Conservation (phyloP, 345 rosid species). For the Fremontodendron californicum region DNA sequence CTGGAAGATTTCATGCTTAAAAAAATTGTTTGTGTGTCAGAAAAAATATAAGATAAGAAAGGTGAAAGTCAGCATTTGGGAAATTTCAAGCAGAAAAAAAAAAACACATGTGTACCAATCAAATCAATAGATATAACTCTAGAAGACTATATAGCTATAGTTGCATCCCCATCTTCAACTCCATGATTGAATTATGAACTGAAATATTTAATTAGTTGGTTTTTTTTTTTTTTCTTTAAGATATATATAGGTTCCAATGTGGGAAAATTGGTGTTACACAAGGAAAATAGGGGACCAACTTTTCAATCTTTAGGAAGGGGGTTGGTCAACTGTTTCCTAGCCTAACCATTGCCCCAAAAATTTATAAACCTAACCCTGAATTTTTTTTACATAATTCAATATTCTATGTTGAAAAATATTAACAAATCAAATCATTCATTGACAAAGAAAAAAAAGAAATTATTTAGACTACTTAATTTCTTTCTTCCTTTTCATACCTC, state of each 20-base stretch:
- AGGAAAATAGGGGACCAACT: neutral
- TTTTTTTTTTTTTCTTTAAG: neutral
- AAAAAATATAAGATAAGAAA: neutral
- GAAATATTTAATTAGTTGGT: neutral
- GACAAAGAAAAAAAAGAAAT: neutral
- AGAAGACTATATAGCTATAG: neutral
- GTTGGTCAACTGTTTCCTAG: conserved; percentile 21
- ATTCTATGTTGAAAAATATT: neutral
- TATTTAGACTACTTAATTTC: no score
- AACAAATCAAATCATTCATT: neutral
- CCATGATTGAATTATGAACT: conserved; percentile 7
- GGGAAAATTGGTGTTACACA: neutral
- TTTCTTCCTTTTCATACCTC: no score
- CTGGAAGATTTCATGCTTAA: conserved; percentile 10
- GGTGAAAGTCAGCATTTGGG: conserved; percentile 12
- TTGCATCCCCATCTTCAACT: conserved; percentile 17
- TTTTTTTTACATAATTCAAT: neutral
- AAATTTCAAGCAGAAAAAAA: neutral
- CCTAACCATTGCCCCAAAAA: neutral
- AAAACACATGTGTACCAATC: conserved; percentile 13
- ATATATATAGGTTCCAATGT: neutral
- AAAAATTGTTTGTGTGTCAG: conserved; percentile 3
- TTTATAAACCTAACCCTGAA: neutral
- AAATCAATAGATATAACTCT: conserved; percentile 7
- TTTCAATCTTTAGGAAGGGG: conserved; percentile 4